Evolutionary conservation across 2,329 filamentous ascomycete genomes (phyloP).

Genomic region (Alternaria ventricosa): DNA sequence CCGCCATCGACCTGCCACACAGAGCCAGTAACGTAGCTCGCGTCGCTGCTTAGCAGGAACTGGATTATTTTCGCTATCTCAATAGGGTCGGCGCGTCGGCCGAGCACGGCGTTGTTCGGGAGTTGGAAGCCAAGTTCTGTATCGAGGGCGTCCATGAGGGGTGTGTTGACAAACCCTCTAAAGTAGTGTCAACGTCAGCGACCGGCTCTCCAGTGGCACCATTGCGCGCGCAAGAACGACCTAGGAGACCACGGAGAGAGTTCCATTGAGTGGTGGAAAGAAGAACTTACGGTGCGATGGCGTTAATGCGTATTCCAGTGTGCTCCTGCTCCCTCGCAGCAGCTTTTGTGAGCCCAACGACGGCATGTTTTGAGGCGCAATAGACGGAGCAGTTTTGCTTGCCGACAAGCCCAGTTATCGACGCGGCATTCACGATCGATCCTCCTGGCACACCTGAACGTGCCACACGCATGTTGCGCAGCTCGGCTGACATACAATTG

Average conservation of each 20-base stretch:
- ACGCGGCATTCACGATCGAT: slow-evolving; percentile 53
- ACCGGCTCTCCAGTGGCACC: not conserved
- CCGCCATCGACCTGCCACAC: slow-evolving; percentile 27
- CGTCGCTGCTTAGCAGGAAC: slow-evolving; percentile 26
- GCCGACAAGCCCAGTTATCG: slow-evolving; percentile 55
- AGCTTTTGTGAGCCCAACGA: slow-evolving; percentile 44
- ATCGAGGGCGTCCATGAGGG: slow-evolving; percentile 14
- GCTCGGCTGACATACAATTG: slow-evolving; percentile 41
- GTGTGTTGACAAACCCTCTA: slow-evolving; percentile 25
- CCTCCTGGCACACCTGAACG: slow-evolving; percentile 11
- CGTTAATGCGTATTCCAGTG: slow-evolving; percentile 45
- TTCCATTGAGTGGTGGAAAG: not conserved
- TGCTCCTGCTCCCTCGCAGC: slow-evolving; percentile 46
- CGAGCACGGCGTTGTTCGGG: slow-evolving; percentile 18
- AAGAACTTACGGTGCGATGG: slow-evolving; percentile 50
- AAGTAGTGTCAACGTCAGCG: not conserved
- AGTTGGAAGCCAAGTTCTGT: not conserved
- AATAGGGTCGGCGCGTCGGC: slow-evolving; percentile 14
- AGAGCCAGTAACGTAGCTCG: slow-evolving; percentile 23
- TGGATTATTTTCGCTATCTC: slow-evolving; percentile 22
- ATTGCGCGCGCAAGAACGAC: not conserved
- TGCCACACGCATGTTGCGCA: slow-evolving; percentile 47
- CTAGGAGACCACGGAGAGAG: not conserved
- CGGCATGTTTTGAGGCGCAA: slow-evolving; percentile 36
- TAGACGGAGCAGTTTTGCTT: slow-evolving; percentile 32